Percentiles rank a stretch among this genome's conserved stretches.
phyloP scores from a whole-genome alignment of 139 green algal species.

The Spirogloea muscicola region DNA sequence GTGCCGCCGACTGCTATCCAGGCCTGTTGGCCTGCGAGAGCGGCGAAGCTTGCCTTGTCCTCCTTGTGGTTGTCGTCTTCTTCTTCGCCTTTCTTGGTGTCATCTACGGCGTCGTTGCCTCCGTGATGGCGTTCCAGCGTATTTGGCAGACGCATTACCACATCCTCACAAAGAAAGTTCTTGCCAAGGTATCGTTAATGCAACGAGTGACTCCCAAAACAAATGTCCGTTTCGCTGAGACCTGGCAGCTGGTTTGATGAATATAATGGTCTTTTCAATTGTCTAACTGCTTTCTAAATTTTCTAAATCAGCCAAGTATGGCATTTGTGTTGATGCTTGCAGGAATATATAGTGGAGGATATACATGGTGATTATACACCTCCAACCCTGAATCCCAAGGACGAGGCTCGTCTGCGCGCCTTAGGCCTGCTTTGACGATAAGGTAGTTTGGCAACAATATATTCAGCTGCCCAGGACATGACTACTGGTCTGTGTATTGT shows the following conservation, averaged over 20 bases:
- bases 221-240: background rate
- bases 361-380: background rate
- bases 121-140: background rate
- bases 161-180: conserved; percentile 1
- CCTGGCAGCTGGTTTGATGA: background rate
- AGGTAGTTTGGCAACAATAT: no score
- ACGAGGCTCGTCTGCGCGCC: background rate
- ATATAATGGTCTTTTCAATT: background rate
- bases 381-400: background rate
- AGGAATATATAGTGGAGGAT: conserved; percentile 32
- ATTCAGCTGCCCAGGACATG: no score
- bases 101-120: conserved; percentile 12
- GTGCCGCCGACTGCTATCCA: no score
- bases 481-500: no score
- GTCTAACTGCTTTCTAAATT: background rate
- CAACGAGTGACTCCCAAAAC: background rate
- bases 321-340: background rate
- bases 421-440: conserved; percentile 7
- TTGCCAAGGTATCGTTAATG: conserved; percentile 10
- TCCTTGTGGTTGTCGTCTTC: background rate
- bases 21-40: no score
- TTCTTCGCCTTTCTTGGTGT: conserved; percentile 15
- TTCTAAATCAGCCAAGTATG: background rate
- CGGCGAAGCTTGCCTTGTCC: background rate
- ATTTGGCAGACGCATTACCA: conserved; percentile 28